Conservation (phyloP, 768 basidiomycete species). For the Boletus rufocinnamomeus region DNA sequence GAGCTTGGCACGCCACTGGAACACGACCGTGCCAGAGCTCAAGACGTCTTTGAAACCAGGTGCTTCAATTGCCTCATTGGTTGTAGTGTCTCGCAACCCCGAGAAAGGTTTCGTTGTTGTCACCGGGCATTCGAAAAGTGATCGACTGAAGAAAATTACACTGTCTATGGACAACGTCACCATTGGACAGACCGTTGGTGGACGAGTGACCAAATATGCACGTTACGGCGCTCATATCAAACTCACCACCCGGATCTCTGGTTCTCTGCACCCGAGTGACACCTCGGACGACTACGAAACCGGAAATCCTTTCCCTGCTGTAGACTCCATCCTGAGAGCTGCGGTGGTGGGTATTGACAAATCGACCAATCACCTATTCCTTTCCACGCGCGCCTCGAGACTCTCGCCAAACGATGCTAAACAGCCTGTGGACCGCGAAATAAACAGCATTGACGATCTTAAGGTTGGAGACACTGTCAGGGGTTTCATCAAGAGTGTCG, state of each 20-base stretch:
- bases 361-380: constrained; percentile 63
- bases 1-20: constrained; percentile 81
- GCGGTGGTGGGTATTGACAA: constrained; percentile 70
- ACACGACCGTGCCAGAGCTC: constrained; percentile 64
- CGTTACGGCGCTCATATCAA: constrained; percentile 78
- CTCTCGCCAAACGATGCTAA: constrained; percentile 53
- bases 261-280: constrained; percentile 81
- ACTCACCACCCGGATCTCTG: constrained; percentile 68
- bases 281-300: constrained; percentile 74
- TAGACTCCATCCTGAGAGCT: constrained; percentile 70
- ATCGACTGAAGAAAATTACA: constrained; percentile 47
- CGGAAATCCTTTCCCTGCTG: constrained; percentile 54
- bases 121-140: constrained; percentile 66
- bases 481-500: constrained; percentile 88
- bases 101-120: constrained; percentile 88
- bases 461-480: constrained; percentile 74
- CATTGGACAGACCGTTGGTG: constrained; percentile 76
- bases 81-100: constrained; percentile 86
- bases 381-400: constrained; percentile 80
- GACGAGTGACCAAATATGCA: constrained; percentile 74
- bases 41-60: constrained; percentile 63
- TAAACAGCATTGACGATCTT: constrained; percentile 59
- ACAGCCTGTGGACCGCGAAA: constrained; percentile 66
- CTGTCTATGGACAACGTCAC: constrained; percentile 66
- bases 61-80: constrained; percentile 71